phyloP scores from a whole-genome alignment of 2,329 filamentous ascomycete species.

The Trichoderma koningiopsis region DNA sequence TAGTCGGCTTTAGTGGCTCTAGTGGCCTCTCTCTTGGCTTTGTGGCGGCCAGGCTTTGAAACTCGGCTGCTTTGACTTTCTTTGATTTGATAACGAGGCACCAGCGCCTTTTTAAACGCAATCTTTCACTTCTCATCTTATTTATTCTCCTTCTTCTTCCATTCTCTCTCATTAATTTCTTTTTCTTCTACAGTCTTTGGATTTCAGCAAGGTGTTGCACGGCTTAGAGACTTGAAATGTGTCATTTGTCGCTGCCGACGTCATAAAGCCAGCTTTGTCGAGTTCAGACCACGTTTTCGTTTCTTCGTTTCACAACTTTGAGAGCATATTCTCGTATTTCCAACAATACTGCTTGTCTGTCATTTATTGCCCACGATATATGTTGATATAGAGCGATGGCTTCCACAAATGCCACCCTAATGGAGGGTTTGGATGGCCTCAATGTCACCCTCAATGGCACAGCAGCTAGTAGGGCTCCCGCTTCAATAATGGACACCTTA shows the following conservation, averaged over 20 bases:
- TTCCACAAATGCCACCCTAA: conserved; percentile 33
- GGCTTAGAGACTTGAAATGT: neutral
- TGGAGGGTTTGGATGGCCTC: conserved; percentile 35
- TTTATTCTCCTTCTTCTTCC: neutral
- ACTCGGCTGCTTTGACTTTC: neutral
- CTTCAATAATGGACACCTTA: conserved; percentile 36
- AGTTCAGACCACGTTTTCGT: conserved; percentile 27
- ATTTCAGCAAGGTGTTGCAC: neutral
- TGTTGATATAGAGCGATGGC: conserved; percentile 8
- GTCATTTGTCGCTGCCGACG: neutral
- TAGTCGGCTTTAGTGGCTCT: conserved; percentile 1
- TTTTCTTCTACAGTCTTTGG: neutral
- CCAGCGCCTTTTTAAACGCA: neutral
- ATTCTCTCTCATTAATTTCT: neutral
- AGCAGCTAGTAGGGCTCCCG: conserved; percentile 20
- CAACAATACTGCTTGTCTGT: neutral
- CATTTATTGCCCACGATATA: rapidly evolving
- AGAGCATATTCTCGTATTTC: neutral
- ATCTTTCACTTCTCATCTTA: too few relatives aligned
- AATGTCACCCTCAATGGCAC: conserved; percentile 36
- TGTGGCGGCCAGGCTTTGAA: neutral
- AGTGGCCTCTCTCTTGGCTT: neutral
- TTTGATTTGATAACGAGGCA: neutral
- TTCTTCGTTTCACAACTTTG: neutral
- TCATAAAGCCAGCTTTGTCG: neutral